Conservation (phyloP, 129 eudicot species). For the Tanacetum coccineum region DNA sequence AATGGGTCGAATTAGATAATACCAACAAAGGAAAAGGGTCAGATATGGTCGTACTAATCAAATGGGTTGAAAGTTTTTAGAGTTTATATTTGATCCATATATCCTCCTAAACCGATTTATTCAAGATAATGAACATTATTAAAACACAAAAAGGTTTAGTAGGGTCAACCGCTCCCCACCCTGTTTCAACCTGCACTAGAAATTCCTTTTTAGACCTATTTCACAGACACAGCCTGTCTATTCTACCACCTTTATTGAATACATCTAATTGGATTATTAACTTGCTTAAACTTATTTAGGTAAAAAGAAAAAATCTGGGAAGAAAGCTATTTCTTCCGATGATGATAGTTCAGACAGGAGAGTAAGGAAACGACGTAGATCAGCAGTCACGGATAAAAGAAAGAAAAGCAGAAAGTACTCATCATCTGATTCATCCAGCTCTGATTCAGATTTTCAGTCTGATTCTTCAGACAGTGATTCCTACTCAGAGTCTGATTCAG, state of each 20-base stretch:
- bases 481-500: conserved; percentile 50
- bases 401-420: conserved; percentile 73
- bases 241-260: not conserved
- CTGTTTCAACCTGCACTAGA: no score
- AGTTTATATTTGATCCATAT: not conserved
- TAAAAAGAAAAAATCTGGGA: conserved; percentile 49
- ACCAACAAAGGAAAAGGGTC: not conserved
- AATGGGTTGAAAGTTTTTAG: not conserved
- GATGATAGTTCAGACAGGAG: conserved; percentile 57
- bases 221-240: not conserved
- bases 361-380: conserved; percentile 41
- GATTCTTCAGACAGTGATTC: conserved; percentile 63
- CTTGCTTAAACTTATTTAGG: conserved; percentile 34
- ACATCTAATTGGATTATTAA: conserved; percentile 13
- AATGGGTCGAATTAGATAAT: not conserved
- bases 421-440: conserved; percentile 79
- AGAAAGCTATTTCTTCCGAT: conserved; percentile 43
- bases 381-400: conserved; percentile 41
- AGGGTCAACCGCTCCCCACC: no score
- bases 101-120: not conserved
- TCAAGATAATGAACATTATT: not conserved
- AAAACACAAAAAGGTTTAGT: no score
- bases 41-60: not conserved
- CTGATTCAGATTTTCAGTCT: conserved; percentile 55
- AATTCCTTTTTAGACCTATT: no score